phyloP scores from a whole-genome alignment of 2,329 filamentous ascomycete genomes.

The Pseudogymnoascus sp. region DNA sequence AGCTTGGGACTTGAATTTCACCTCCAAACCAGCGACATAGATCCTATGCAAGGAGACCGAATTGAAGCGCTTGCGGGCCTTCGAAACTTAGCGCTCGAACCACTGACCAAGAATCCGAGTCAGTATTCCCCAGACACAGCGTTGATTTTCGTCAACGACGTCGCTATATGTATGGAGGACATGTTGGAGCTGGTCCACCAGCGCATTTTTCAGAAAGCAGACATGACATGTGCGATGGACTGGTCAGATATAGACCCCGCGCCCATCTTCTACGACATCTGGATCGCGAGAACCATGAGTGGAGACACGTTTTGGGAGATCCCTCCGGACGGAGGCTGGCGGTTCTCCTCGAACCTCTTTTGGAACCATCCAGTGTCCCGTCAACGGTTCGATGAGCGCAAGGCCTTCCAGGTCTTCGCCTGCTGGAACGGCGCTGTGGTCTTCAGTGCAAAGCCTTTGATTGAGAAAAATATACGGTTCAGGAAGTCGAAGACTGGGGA shows the following conservation, averaged over 20 bases:
- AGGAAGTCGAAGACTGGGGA: constrained; percentile 38
- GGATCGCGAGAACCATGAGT: constrained; percentile 46
- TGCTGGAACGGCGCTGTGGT: constrained; percentile 55
- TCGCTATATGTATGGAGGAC: constrained; percentile 48
- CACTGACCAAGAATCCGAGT: constrained; percentile 32
- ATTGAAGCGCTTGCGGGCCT: constrained; percentile 44
- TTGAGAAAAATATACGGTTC: constrained; percentile 41
- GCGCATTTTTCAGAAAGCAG: constrained; percentile 39
- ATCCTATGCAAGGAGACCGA: constrained; percentile 40
- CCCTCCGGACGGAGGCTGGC: constrained; percentile 44
- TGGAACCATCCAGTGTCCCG: constrained; percentile 40
- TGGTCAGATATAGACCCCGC: constrained; percentile 43
- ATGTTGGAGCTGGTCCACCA: constrained; percentile 53
- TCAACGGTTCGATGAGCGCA: constrained; percentile 30
- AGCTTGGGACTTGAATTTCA: constrained; percentile 37
- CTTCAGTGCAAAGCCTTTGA: constrained; percentile 43
- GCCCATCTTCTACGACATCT: constrained; percentile 52
- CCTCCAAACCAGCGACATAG: constrained; percentile 37
- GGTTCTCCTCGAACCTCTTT: constrained; percentile 46
- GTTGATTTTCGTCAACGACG: constrained; percentile 50
- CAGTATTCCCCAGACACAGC: constrained; percentile 35
- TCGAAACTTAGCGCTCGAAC: constrained; percentile 47
- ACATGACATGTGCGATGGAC: constrained; percentile 55
- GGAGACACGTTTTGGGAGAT: constrained; percentile 53
- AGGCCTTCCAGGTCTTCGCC: constrained; percentile 54